These are phyloP conservation scores for Epichloe hybrida DNA, from an alignment of 2,329 filamentous ascomycete species.

Conservation along the genomic window DNA sequence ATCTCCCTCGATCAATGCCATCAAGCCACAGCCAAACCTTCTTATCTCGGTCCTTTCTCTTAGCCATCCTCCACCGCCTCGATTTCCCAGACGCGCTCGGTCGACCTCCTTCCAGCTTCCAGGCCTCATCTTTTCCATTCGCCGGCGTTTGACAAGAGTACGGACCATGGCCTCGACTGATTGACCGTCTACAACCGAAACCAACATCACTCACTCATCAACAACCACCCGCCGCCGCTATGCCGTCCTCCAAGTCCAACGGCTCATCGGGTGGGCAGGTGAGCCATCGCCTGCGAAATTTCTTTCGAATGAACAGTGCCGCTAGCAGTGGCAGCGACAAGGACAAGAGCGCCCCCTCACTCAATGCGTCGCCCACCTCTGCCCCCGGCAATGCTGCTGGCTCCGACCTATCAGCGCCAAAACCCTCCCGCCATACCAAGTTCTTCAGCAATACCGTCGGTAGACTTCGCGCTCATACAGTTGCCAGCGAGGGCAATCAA, in stretches of 20 bases:
- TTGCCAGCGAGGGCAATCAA: slow-evolving; percentile 83
- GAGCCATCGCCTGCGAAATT: slow-evolving; percentile 55
- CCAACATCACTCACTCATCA: background rate
- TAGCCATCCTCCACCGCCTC: background rate
- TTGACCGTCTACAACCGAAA: slow-evolving; percentile 12
- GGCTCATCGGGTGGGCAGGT: slow-evolving; percentile 42
- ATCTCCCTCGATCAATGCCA: background rate
- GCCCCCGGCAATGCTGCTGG: slow-evolving; percentile 8
- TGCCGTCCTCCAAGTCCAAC: slow-evolving; percentile 42
- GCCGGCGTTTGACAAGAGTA: slow-evolving; percentile 3
- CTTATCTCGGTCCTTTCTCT: background rate
- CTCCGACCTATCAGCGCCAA: slow-evolving; percentile 19
- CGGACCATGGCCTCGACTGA: slow-evolving; percentile 26
- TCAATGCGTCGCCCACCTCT: slow-evolving; percentile 1
- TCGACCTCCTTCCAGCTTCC: background rate
- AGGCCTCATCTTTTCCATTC: background rate
- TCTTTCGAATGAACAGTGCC: slow-evolving; percentile 53
- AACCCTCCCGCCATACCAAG: slow-evolving; percentile 69
- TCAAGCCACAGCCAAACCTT: no score
- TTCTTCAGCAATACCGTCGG: slow-evolving; percentile 79
- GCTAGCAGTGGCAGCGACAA: slow-evolving; percentile 24
- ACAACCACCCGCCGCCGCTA: slow-evolving; percentile 13
- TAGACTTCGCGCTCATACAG: slow-evolving; percentile 77
- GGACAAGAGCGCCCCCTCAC: slow-evolving; percentile 13
- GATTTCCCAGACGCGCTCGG: background rate